Evolutionary conservation across 345 rosid species (phyloP).

Genomic region (rapeseed (Brassica napus)): Da-Ae NC_063445.1:42638501-42639000

Average conservation of each 20-base stretch:
- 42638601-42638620: neutral
- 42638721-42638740: neutral
- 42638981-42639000: neutral
- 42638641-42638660: neutral
- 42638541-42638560: too few species aligned
- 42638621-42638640: neutral
- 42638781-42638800: conserved; percentile 24
- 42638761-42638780: conserved; percentile 5
- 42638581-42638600: neutral
- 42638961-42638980: neutral
- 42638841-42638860: conserved; percentile 29
- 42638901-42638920: neutral
- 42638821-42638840: neutral
- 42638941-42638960: neutral
- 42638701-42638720: neutral
- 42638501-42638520: too few species aligned
- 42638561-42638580: neutral
- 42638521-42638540: too few species aligned
- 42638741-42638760: conserved; percentile 17
- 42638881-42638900: neutral
- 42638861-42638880: conserved; percentile 6
- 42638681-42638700: neutral
- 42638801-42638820: conserved; percentile 17
- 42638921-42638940: neutral
- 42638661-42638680: neutral